Percentiles rank a stretch among this genome's conserved stretches.
Evolutionary conservation across 139 green algal genomes (phyloP).

Genomic region (Nannochloris sp.): DNA sequence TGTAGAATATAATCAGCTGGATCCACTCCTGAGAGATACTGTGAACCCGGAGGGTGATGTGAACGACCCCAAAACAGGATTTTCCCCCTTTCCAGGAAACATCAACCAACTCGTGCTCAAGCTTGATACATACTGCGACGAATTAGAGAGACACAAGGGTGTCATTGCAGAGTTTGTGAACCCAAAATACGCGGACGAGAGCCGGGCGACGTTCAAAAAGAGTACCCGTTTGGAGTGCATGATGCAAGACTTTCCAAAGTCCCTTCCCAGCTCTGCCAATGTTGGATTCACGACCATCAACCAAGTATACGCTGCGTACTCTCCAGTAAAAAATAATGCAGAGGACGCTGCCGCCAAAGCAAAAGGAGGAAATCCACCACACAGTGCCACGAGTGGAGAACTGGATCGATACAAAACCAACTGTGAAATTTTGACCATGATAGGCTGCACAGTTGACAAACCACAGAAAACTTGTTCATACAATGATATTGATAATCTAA

Average conservation of each 20-base stretch:
- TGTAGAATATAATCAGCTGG: constrained; percentile 99
- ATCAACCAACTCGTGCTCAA: constrained; percentile 94
- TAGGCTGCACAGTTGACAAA: constrained; percentile 32
- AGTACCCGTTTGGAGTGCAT: constrained; percentile 97
- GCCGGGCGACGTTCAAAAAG: constrained; percentile 83
- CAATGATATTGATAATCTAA: constrained; percentile 36
- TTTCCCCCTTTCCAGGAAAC: constrained; percentile 93
- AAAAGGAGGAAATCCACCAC: constrained; percentile 63
- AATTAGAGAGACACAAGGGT: constrained; percentile 66
- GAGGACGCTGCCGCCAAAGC: constrained; percentile 78
- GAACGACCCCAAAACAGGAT: constrained; percentile 73
- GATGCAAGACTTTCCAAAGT: constrained; percentile 96
- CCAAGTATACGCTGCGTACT: constrained; percentile 91
- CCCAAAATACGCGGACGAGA: constrained; percentile 90
- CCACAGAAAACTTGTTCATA: constrained; percentile 28
- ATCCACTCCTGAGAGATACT: constrained; percentile 82
- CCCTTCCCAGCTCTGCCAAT: constrained; percentile 44
- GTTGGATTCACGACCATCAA: constrained; percentile 94
- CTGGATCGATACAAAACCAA: constrained; percentile 62
- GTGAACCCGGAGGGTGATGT: constrained; percentile 67
- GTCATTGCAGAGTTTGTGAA: constrained; percentile 98
- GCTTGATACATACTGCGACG: constrained; percentile 60
- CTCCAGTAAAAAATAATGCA: constrained; percentile 92
- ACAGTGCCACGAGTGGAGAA: constrained; percentile 80
- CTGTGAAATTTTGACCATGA: constrained; percentile 31